Base-by-base conservation (phyloP, 495 filamentous ascomycete genomes). In the Penicillium pulvis region DNA sequence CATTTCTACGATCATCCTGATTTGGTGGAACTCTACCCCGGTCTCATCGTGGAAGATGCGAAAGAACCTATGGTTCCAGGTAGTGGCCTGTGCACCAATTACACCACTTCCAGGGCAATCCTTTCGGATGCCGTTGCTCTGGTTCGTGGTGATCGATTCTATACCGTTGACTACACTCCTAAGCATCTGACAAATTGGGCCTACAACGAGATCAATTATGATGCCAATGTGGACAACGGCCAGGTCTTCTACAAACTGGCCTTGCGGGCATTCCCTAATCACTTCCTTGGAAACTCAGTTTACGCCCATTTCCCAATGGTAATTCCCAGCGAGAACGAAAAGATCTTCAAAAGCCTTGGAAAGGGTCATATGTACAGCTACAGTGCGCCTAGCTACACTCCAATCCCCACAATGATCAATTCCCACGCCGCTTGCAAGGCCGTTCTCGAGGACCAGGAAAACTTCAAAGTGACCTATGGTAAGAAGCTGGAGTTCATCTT, bases 101-200 rank as follows among this genome's bases (percentile, higher is more conserved):
- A 85, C 73, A 96, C 92, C 14, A 88, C 90, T 49, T 92, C 90
- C 2, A 84, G 90, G 59, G 89, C 89, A 1, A 87, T 97, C 52
- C 78, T 97, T 6, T 93, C 90, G 0, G 92, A 97, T 69, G 92
- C 92, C 2, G 89, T 92, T 8, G 85, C 85, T 39, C 75, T 96
- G n/a, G 91, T 95, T 39, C 83, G 92, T 35, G 89, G 91, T 17
- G 92, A 97, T 70, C 81, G 92, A 6, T 92, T 93, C 74, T 93
- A 94, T 71, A 95, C 92, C 7, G 75, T 82, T 47, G 81, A 84
- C 61, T 93, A 90, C 69, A 89, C 85, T 33, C 83, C 92, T 0
- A 84, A 83, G 35, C 82, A 85, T 55, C 81, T 96, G 16, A 97
- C 92, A 5, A 92, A 90, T 64, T 96, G 90, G 90, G 91, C 90